Conservation (phyloP, 257 asterid genomes). For the Leptodermis oblonga region DNA sequence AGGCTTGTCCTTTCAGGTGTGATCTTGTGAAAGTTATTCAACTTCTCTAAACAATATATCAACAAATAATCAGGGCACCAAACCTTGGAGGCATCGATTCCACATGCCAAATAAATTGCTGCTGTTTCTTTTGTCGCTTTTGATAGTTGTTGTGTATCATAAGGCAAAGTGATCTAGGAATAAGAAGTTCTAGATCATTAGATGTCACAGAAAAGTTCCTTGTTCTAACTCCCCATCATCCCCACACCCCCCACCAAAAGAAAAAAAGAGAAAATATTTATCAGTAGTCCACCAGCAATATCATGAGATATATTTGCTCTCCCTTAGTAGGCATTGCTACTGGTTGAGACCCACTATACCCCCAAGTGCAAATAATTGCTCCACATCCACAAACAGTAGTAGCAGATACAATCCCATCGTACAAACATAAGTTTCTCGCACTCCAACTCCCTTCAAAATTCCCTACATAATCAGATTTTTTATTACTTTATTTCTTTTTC, state of each 20-base stretch:
- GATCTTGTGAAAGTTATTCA: not conserved
- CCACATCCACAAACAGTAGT: not conserved
- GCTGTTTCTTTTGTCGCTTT: conserved; percentile 90
- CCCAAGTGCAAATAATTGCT: not conserved
- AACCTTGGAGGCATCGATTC: conserved; percentile 89
- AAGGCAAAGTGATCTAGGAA: conserved; percentile 79
- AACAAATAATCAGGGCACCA: conserved; percentile 14
- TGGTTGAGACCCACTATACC: not conserved
- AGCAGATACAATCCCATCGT: not conserved
- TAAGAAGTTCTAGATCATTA: not conserved
- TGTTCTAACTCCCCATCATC: not conserved
- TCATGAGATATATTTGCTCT: not conserved
- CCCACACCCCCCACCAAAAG: too few species aligned
- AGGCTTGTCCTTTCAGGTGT: conserved; percentile 8
- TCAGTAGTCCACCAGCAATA: not conserved
- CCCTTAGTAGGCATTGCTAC: not conserved
- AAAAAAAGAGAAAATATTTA: not conserved
- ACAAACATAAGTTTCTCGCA: not conserved
- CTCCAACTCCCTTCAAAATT: not conserved
- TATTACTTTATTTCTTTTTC: too few species aligned
- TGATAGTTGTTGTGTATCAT: conserved; percentile 66
- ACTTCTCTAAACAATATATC: conserved; percentile 2
- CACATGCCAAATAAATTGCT: conserved; percentile 96
- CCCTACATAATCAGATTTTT: not conserved
- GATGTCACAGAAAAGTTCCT: not conserved